Percentiles rank a stretch among this genome's conserved stretches.
Evolutionary conservation across 768 basidiomycete genomes (phyloP).

Genomic region (Mycena rebaudengoi): DNA sequence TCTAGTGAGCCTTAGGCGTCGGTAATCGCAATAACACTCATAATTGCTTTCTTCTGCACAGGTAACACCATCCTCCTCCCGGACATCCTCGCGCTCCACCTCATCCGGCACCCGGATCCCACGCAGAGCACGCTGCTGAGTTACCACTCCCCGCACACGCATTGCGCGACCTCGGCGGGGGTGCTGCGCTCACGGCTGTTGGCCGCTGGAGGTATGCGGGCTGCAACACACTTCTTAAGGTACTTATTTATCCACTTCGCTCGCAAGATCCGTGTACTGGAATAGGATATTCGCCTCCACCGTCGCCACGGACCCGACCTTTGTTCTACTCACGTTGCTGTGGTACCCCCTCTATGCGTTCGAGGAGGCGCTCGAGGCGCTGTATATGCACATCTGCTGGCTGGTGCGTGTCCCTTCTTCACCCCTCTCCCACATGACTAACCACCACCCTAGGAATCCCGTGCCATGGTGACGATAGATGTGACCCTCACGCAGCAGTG

Average conservation of each 20-base stretch:
- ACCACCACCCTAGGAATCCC: constrained; percentile 57
- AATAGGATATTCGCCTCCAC: constrained; percentile 48
- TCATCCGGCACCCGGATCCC: constrained; percentile 54
- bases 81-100: constrained; percentile 63
- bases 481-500: constrained; percentile 59
- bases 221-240: no score
- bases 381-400: constrained; percentile 59
- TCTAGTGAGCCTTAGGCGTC: no score
- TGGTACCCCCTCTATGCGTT: constrained; percentile 72
- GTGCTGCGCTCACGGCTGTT: constrained; percentile 46
- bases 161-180: constrained; percentile 44
- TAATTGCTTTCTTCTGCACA: constrained; percentile 15
- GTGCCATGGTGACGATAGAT: constrained; percentile 49
- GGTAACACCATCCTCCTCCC: constrained; percentile 46
- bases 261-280: constrained; percentile 57
- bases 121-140: constrained; percentile 54
- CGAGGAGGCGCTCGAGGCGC: constrained; percentile 63
- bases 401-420: constrained; percentile 42
- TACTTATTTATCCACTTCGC: no score
- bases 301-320: constrained; percentile 56
- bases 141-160: constrained; percentile 47
- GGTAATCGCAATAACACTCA: no score
- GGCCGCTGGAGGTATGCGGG: constrained; percentile 47
- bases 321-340: constrained; percentile 58
- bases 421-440: no score